These are phyloP conservation scores for Pholiota microspora DNA, from an alignment of 768 basidiomycete genomes.

Conservation along the genomic window DNA sequence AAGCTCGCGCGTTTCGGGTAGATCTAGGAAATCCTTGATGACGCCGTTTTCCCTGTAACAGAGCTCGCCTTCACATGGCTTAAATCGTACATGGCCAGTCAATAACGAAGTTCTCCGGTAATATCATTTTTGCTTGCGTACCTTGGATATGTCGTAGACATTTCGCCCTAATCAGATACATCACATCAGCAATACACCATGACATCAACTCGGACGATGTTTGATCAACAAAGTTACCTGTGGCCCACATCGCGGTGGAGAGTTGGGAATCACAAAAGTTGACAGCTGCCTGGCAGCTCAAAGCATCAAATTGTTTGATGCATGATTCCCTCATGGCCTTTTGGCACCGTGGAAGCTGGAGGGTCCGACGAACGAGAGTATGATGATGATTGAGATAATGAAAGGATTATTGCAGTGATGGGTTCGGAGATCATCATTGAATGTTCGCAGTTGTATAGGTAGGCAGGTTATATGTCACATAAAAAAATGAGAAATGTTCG, in stretches of 20 bases:
- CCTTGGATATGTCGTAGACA: conserved; percentile 60
- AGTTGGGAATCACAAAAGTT: conserved; percentile 62
- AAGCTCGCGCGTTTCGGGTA: conserved; percentile 43
- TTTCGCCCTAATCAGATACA: conserved; percentile 34
- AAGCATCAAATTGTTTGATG: conserved; percentile 62
- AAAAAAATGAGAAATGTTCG: not conserved
- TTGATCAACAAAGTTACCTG: conserved; percentile 28
- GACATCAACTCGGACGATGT: not conserved
- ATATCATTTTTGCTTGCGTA: not conserved
- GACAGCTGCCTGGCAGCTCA: conserved; percentile 66
- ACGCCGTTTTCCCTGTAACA: conserved; percentile 34
- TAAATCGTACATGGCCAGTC: not conserved
- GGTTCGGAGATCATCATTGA: not conserved
- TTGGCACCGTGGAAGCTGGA: conserved; percentile 67
- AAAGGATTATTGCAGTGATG: not conserved
- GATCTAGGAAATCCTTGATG: conserved; percentile 57
- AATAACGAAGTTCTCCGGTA: not conserved
- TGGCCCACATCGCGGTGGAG: conserved; percentile 40
- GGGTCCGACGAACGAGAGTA: not conserved
- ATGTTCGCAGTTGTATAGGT: not conserved
- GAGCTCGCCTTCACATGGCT: conserved; percentile 38
- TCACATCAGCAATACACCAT: not conserved
- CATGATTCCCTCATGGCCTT: conserved; percentile 56
- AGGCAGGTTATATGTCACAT: not conserved
- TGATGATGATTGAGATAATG: no score